Conservation (phyloP, 306 rosid species). For the Leucaena leucocephala region DNA sequence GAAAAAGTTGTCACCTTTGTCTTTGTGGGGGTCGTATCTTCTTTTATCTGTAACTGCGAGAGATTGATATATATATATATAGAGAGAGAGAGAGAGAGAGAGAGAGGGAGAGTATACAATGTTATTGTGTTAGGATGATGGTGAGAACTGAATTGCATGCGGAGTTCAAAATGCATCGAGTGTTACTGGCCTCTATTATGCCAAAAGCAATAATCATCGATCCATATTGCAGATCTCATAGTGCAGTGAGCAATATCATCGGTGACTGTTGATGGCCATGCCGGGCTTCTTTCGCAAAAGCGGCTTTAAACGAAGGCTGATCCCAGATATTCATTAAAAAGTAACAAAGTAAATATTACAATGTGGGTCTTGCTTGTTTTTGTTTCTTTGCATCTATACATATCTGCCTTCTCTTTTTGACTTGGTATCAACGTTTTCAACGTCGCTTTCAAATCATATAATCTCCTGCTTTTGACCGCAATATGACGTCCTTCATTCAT, state of each 20-base stretch:
- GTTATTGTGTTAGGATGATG: background rate
- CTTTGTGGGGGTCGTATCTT: conserved; percentile 23
- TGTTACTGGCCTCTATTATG: conserved; percentile 3
- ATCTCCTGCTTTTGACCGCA: background rate
- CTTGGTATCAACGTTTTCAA: conserved; percentile 7
- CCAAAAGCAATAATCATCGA: conserved; percentile 26
- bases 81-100: too few species aligned
- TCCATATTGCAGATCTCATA: background rate
- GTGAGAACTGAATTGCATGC: conserved; percentile 48
- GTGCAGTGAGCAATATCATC: conserved; percentile 20
- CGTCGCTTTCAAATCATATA: conserved; percentile 3
- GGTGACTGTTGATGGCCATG: conserved; percentile 50
- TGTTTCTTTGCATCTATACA: conserved; percentile 9
- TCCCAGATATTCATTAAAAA: background rate
- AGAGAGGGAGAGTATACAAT: too few species aligned
- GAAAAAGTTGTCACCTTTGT: conserved; percentile 33
- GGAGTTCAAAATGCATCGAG: conserved; percentile 46
- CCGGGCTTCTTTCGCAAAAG: conserved; percentile 47
- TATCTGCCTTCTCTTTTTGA: conserved; percentile 12
- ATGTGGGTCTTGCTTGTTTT: background rate
- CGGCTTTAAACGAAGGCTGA: conserved; percentile 5
- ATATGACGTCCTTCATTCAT: background rate
- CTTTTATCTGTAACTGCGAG: background rate
- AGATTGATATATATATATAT: background rate
- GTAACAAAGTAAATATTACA: background rate